Evolutionary conservation across 345 rosid species (phyloP), one percentile per base, ranked within the genome.

Genomic region (Jatropha curcas): DNA sequence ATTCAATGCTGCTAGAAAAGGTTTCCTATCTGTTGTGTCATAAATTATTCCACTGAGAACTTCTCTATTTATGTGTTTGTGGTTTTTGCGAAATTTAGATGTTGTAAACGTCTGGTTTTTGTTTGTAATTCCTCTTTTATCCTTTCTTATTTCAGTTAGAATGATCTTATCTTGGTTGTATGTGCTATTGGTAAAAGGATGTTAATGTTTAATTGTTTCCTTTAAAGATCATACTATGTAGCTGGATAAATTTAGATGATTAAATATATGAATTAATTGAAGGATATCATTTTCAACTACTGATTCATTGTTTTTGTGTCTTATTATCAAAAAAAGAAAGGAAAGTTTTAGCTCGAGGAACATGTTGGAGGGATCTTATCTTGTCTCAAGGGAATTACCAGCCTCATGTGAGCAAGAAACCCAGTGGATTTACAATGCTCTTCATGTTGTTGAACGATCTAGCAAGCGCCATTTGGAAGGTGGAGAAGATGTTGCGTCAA

Each of bases 291-390:
- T 37, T 33, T 27, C 24, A 7, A 57, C 46, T 43, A 24, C 35
- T 71, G 57, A 59, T 53, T 53, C 33, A n/a, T 41, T 56, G 43
- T 39, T 55, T 64, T 43, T 52, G 55, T 28, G 28, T 34, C 66
- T 66, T 56, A 33, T 65, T 37, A 31, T 45, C 52, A n/a, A 48
- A 50, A 17, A 68, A 58, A 39, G 39, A 27, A 67, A 66, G 35
- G 28, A 68, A 60, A 37, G 9, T 28, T 35, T 35, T 19, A 35
- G 17, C 45, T 61, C 34, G 45, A n/a, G 68, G 13, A 77, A 46
- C n/a, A 85, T 86, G 92, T 82, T 89, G 85, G 91, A 87, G 73
- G 83, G 84, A 57, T 71, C 80, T 65, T 85, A 72, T 75, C 74
- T 81, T 4, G 77, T 82, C 60, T 39, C 86, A 11, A 86, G 78